Conservation (phyloP, 75 land plant species). For the Pseudotsuga menziesii region DNA sequence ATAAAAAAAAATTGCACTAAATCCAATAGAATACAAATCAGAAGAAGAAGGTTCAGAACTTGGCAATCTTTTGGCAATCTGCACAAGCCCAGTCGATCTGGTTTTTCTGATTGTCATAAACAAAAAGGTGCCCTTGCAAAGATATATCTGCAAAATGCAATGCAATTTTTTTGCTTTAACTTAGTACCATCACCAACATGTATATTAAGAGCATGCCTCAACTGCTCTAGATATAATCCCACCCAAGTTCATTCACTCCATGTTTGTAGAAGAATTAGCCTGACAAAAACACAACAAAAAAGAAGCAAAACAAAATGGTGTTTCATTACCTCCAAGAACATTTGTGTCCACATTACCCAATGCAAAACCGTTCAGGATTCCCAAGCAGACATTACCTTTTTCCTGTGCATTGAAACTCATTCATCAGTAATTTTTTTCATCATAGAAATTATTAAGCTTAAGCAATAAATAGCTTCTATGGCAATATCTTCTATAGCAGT, state of each 20-base stretch:
- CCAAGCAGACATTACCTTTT: slow-evolving; percentile 84
- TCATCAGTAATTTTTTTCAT: slow-evolving; percentile 3
- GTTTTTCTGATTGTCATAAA: slow-evolving; percentile 74
- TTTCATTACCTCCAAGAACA: slow-evolving; percentile 72
- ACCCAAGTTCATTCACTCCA: not conserved
- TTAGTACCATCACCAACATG: not conserved
- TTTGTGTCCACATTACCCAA: slow-evolving; percentile 38
- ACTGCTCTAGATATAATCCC: not conserved
- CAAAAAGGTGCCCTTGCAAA: slow-evolving; percentile 66
- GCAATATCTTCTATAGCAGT: not conserved
- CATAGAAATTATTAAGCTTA: not conserved
- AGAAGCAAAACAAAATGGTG: not conserved
- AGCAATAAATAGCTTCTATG: not conserved
- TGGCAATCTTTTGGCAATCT: slow-evolving; percentile 56
- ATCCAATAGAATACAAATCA: not conserved
- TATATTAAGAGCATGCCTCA: not conserved
- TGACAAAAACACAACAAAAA: not conserved
- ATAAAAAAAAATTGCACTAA: not conserved
- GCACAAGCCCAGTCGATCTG: slow-evolving; percentile 68
- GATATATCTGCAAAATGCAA: slow-evolving; percentile 63
- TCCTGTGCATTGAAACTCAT: slow-evolving; percentile 21
- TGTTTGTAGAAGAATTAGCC: not conserved
- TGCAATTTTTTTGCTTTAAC: not conserved
- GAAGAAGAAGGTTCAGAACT: slow-evolving; percentile 18
- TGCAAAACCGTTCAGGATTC: slow-evolving; percentile 66